Evolutionary conservation across 2,329 filamentous ascomycete genomes (phyloP).

Genomic region (Thelonectria rubi): DNA sequence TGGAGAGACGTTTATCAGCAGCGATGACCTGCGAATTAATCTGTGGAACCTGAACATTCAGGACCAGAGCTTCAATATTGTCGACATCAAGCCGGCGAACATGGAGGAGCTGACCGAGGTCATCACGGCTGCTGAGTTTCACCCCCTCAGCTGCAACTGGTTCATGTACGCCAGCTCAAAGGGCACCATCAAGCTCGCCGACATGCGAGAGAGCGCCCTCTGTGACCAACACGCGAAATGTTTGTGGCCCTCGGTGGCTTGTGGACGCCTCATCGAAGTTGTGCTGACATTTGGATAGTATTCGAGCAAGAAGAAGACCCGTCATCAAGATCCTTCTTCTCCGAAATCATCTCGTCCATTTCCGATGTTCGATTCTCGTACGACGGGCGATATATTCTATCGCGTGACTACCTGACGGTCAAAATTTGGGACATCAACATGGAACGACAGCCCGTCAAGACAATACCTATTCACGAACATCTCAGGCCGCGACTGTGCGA

Average conservation of each 20-base stretch:
- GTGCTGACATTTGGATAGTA: conserved; percentile 63
- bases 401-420: conserved; percentile 96
- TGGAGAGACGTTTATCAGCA: conserved; percentile 98
- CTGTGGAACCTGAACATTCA: conserved; percentile 99
- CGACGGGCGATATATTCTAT: conserved; percentile 96
- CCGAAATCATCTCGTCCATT: conserved; percentile 99
- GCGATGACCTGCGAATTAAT: conserved; percentile 96
- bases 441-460: conserved; percentile 97
- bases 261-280: not conserved
- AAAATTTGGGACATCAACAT: conserved; percentile 99
- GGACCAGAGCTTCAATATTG: conserved; percentile 99
- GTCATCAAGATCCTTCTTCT: conserved; percentile 97
- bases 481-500: conserved; percentile 93
- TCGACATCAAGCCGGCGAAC: conserved; percentile 99
- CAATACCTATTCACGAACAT: conserved; percentile 98
- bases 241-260: conserved; percentile 51
- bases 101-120: conserved; percentile 99
- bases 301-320: conserved; percentile 99
- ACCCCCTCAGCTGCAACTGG: conserved; percentile 97
- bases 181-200: conserved; percentile 97
- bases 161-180: conserved; percentile 99
- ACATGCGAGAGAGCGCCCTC: conserved; percentile 96
- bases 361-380: conserved; percentile 98
- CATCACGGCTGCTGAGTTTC: conserved; percentile 97
- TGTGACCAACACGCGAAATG: conserved; percentile 96